Base-by-base conservation (phyloP, 2,329 filamentous ascomycete species). In the Ophiostoma tasmaniense region DNA sequence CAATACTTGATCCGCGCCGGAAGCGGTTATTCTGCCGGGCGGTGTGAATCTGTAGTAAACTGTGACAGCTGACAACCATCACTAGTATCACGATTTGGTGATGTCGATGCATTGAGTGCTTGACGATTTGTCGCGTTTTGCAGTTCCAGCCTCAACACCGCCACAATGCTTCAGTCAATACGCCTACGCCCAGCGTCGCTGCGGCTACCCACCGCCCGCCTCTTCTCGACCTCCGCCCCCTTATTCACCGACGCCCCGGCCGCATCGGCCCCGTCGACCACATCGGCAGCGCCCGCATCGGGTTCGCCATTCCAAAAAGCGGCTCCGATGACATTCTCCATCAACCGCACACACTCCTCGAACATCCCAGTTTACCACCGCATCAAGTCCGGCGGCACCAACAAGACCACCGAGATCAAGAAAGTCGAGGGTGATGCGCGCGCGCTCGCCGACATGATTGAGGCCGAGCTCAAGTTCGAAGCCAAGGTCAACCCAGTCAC, bases 351-450 rank as follows among this genome's bases (percentile, higher is more conserved):
- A 2, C 80, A 83, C 1, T 89, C 86, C 50, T 85, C 87, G 65
- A 87, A 92, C 73, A 81, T 95, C 2, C 88, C 92, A 30, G 85
- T 98, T 62, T 99, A 98, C 80, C 82, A 88, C 20, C 82, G 87
- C 73, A 81, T 80, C 72, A 93, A 91, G 80, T 84, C 87, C 14
- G 92, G 92, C 67, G 91, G 92, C 17, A 95, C 91, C 73, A 83
- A 88, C 76, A 86, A 88, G 74, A 79, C 90, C 74, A 96, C 94
- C 5, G 79, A 87, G 69, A 80, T 99, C 69, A 90, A 92, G 77
- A 93, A 91, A 79, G 84, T 94, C 66, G 87, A 92, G 69, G 95
- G 95, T 20, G 85, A 96, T 76, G 75, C 87, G 66, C 78, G 81
- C 39, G 84, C 81, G 2, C 77, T 98, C 72, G 83, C 86, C 71